Evolutionary conservation across 805 yeast species (phyloP).

Genomic region (Myxozyma vanderwaltii): DNA sequence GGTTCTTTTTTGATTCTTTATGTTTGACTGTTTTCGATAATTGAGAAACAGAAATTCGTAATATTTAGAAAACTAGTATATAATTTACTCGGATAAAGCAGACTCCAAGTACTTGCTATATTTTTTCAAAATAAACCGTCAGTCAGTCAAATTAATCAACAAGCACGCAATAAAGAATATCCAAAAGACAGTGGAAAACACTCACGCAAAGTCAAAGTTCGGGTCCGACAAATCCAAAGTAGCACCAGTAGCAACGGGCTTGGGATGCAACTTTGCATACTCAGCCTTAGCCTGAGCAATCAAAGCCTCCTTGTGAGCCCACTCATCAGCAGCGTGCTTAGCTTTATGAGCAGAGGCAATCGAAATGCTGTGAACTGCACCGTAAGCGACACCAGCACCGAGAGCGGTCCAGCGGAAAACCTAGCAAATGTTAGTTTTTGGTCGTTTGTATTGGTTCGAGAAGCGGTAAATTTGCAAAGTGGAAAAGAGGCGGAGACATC

Average conservation of each 20-base stretch:
- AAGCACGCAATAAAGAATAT: too few relatives aligned
- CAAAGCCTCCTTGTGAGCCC: conserved; percentile 67
- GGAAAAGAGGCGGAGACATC: not conserved
- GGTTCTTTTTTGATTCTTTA: too few relatives aligned
- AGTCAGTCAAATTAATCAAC: too few relatives aligned
- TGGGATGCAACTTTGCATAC: conserved; percentile 66
- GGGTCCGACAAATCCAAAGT: conserved; percentile 76
- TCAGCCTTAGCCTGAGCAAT: conserved; percentile 88
- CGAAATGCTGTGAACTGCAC: conserved; percentile 78
- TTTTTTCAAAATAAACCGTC: too few relatives aligned
- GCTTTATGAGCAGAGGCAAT: conserved; percentile 62
- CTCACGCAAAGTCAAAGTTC: conserved; percentile 73
- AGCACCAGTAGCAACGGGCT: conserved; percentile 44
- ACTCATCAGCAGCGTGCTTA: conserved; percentile 60
- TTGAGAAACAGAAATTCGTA: too few relatives aligned
- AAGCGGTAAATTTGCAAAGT: not conserved
- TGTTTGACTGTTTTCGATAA: too few relatives aligned
- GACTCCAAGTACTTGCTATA: too few relatives aligned
- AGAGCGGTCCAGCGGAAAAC: conserved; percentile 92
- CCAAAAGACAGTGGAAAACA: conserved; percentile 1
- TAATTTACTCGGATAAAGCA: too few relatives aligned
- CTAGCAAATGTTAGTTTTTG: conserved; percentile 41
- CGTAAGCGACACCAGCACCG: conserved; percentile 85
- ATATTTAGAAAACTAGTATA: too few relatives aligned
- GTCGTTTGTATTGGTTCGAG: not conserved